A percentile compares a stretch with the other conserved stretches of the same genome.
Evolutionary conservation across 805 yeast species (phyloP).

Genomic region (Ogataea nonfermentans): DNA sequence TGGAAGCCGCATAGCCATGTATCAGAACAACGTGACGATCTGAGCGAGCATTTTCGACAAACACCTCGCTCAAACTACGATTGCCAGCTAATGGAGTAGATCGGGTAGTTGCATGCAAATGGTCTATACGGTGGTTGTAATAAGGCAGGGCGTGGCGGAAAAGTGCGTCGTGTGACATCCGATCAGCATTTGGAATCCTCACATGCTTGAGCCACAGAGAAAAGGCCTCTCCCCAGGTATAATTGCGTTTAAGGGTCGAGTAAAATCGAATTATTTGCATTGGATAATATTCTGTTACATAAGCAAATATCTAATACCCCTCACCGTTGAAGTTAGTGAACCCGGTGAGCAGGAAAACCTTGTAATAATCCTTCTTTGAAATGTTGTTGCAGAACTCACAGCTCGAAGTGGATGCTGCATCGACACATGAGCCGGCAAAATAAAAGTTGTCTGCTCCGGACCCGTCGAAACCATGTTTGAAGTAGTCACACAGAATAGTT

Average conservation of each 20-base stretch:
- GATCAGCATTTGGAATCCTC: conserved; percentile 20
- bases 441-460: conserved; percentile 83
- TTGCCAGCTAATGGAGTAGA: conserved; percentile 7
- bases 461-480: conserved; percentile 66
- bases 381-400: conserved; percentile 82
- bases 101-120: conserved; percentile 18
- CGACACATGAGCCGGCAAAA: conserved; percentile 83
- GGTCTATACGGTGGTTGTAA: conserved; percentile 19
- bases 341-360: conserved; percentile 62
- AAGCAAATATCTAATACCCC: conserved; percentile 43
- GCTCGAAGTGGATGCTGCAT: conserved; percentile 76
- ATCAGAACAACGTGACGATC: conserved; percentile 45
- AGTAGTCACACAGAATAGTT: conserved; percentile 48
- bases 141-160: conserved; percentile 26
- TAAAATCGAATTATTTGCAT: conserved; percentile 1
- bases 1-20: conserved; percentile 58
- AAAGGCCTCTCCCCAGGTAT: conserved; percentile 21
- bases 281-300: conserved; percentile 1
- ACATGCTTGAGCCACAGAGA: conserved; percentile 26
- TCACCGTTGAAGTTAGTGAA: conserved; percentile 80
- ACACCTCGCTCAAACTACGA: conserved; percentile 1
- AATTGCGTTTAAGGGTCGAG: conserved; percentile 10
- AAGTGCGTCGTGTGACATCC: conserved; percentile 26
- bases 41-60: neutral
- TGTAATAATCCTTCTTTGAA: conserved; percentile 60